phyloP scores from a whole-genome alignment of 202 grass and related monocot species.

The Schoenoplectus tabernaemontani region DNA sequence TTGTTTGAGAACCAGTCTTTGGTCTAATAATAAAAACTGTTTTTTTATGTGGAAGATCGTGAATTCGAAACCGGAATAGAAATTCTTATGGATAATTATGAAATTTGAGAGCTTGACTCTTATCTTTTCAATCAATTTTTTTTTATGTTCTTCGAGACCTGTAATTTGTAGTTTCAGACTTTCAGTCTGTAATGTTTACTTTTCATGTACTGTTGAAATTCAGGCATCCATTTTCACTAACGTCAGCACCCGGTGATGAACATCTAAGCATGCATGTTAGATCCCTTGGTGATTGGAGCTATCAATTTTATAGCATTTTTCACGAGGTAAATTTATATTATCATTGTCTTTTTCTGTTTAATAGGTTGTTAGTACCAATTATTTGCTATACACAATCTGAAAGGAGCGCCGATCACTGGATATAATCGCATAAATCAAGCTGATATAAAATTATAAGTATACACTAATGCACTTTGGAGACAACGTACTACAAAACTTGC shows the following conservation, averaged over 20 bases:
- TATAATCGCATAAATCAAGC: background rate
- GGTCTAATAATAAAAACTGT: background rate
- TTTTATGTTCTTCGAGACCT: too few relatives aligned
- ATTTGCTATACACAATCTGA: background rate
- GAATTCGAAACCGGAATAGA: too few relatives aligned
- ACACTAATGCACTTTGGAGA: background rate
- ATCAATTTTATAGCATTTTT: conserved; percentile 48
- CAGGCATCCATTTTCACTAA: conserved; percentile 72
- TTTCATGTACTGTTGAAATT: conserved; percentile 4
- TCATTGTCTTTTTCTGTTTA: background rate
- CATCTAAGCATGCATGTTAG: conserved; percentile 59
- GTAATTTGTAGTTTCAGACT: background rate
- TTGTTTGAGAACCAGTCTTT: background rate
- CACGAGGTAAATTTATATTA: conserved; percentile 31
- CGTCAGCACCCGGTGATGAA: conserved; percentile 58
- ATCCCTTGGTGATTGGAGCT: conserved; percentile 71
- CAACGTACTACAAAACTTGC: too few relatives aligned
- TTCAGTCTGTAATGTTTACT: background rate
- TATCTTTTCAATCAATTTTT: too few relatives aligned
- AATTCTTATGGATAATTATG: too few relatives aligned
- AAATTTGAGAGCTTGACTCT: too few relatives aligned
- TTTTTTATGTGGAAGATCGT: too few relatives aligned
- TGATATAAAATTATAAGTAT: background rate
- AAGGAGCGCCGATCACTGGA: background rate
- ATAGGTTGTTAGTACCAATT: background rate